Percentiles rank a stretch among this genome's conserved stretches.
Evolutionary conservation across 1,139 yeast species (phyloP).

Genomic region (Yamadazyma jaroonii): DNA sequence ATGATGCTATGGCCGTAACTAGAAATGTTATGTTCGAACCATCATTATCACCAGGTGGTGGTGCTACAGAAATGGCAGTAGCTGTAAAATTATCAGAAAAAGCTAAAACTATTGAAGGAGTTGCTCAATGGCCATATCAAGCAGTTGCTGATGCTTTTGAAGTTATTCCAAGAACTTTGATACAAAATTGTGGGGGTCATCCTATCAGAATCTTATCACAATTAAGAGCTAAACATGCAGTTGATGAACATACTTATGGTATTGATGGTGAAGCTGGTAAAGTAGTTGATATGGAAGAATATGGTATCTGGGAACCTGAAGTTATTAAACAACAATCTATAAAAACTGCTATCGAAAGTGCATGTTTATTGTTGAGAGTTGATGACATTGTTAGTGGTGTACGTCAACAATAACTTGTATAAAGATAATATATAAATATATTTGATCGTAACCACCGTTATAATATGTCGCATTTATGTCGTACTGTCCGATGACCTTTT

Average conservation of each 20-base stretch:
- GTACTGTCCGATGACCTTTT: too few species aligned
- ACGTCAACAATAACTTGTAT: constrained; percentile 38
- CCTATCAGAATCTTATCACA: constrained; percentile 87
- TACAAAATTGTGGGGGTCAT: constrained; percentile 97
- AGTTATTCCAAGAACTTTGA: constrained; percentile 82
- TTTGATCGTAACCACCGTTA: neutral
- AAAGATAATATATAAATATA: neutral
- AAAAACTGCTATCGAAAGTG: constrained; percentile 96
- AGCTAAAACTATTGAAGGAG: constrained; percentile 91
- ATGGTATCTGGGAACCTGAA: constrained; percentile 99
- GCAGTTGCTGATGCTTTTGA: constrained; percentile 99
- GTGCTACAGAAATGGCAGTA: constrained; percentile 99
- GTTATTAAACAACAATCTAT: constrained; percentile 95
- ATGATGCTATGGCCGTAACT: constrained; percentile 98
- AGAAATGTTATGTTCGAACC: constrained; percentile 96
- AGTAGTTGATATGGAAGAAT: constrained; percentile 90
- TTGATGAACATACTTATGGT: constrained; percentile 82
- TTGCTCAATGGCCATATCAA: constrained; percentile 98
- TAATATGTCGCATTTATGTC: neutral
- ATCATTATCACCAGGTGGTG: constrained; percentile 95
- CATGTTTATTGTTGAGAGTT: constrained; percentile 88
- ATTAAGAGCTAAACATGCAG: constrained; percentile 94
- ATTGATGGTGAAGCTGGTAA: constrained; percentile 94
- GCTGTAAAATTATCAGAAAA: constrained; percentile 83
- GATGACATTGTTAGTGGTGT: constrained; percentile 98